Evolutionary conservation across 306 rosid species (phyloP), one percentile per base, ranked within the genome.

Genomic region (Potentilla sterilis): DNA sequence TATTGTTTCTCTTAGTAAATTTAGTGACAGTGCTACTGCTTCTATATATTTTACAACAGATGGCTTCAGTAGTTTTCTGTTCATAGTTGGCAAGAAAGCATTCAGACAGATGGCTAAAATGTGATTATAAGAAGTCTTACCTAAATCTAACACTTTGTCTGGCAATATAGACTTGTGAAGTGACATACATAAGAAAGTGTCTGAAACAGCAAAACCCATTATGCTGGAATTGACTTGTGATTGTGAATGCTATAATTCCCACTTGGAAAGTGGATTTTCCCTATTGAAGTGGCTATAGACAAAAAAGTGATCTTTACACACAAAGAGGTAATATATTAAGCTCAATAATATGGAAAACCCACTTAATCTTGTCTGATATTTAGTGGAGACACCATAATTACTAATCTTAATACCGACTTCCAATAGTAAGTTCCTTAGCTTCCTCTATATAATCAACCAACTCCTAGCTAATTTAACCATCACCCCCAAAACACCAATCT

Each of bases 241-340:
- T 58, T 15, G 42, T 51, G 51, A 41, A 42, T 37, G 73, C 40
- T 43, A 59, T 28, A 68, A 35, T 67, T 19, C 78, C 89, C 84
- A 83, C 87, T 81, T 62, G 38, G 82, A 83, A 83, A 70, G 88
- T 80, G 85, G 78, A 77, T 70, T 77, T 81, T 72, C 74, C 69
- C 83, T 77, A 64, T 73, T 70, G 58, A 63, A 80, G 80, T 78
- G 77, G 84, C 84, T 75, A 77, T 22, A 58, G 65, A 48, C 78
- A 81, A 78, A 13, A 21, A 79, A 78, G 63, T 73, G 63, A 40
- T 69, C 75, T 73, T n/a, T 15, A 63, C 21, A 2, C 68, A 15
- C 41, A 63, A 15, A 63, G 19, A 15, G 35, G 24, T 57, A 62
- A 44, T 75, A 66, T 55, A 70, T 34, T 28, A 34, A 10, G 46